Base-by-base conservation (phyloP, 352 stramenopile species). In the Pythium dissimile region DNA sequence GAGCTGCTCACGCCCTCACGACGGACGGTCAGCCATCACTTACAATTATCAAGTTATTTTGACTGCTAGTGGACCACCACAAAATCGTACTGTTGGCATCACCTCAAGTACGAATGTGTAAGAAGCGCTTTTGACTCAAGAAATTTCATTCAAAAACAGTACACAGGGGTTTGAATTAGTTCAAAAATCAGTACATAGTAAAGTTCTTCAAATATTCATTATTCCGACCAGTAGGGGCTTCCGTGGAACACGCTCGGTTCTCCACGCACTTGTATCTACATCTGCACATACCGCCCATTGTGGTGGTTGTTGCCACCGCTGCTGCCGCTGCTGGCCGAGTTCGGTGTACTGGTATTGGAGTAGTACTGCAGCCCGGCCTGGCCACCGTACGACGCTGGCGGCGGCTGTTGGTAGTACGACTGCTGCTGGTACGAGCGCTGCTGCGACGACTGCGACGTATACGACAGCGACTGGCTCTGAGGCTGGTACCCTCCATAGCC, bases 231-330 rank as follows among this genome's bases (percentile, higher is more conserved):
- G 39, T 47, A 27, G 13, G 39, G 23, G 13, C 23, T 26, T 28
- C 11, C 10, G 15, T 26, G 10, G 11, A 26, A 10, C 7, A 21
- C 18, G 38, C 24, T 35, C 5, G 13, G n/a, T 20, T 50, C 21
- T 35, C 7, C 7, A 20, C 11, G n/a, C n/a, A 12, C 15, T 12
- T 15, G 13, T 30, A 26, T 20, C 57, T 49, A 75, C 54, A 75
- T 62, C 34, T 75, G 67, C 67, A 75, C 67, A 58, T 75, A 75
- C 32, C 62, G 59, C 11, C 53, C 30, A 44, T 54, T 68, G 41
- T 52, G 51, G n/a, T 44, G 20, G 42, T 52, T 50, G 32, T n/a
- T 38, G 16, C 43, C 27, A 34, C 32, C 32, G n/a, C 39, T 59
- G 56, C 35, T 58, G 39, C 28, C 43, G 31, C 43, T 48, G 42